Percentiles rank a stretch among this genome's conserved stretches.
Evolutionary conservation across 2,329 filamentous ascomycete genomes (phyloP).

Genomic region (Trichophyton verrucosum): DNA sequence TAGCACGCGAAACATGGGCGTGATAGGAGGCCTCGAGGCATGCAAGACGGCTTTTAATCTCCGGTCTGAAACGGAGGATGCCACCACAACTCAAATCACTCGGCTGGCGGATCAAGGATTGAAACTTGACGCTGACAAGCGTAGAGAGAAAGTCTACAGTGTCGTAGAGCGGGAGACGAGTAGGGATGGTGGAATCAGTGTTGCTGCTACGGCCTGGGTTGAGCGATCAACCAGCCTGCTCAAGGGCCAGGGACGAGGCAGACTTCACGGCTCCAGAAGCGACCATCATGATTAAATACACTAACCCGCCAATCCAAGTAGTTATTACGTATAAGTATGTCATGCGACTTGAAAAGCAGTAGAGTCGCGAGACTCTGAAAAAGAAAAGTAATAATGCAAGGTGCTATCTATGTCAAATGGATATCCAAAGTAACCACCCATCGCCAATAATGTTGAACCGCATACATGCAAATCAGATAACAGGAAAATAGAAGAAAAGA

Average conservation of each 20-base stretch:
- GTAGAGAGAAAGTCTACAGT: constrained; percentile 42
- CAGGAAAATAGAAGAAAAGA: background rate
- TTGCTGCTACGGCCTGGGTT: constrained; percentile 40
- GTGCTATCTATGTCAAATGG: background rate
- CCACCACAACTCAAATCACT: background rate
- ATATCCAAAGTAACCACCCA: constrained; percentile 2
- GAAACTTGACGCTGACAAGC: constrained; percentile 14
- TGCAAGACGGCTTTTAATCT: constrained; percentile 24
- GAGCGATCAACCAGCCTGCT: constrained; percentile 38
- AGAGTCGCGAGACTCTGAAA: background rate
- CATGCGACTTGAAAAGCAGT: too few species aligned
- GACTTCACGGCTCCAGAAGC: constrained; percentile 11
- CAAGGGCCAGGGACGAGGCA: constrained; percentile 33
- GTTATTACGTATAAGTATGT: too few species aligned
- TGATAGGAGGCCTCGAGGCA: constrained; percentile 25
- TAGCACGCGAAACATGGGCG: constrained; percentile 13
- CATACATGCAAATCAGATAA: background rate
- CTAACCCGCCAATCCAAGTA: too few species aligned
- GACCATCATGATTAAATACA: constrained; percentile 4
- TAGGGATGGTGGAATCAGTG: constrained; percentile 33
- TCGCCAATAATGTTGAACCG: background rate
- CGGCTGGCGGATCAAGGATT: background rate
- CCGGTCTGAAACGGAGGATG: background rate
- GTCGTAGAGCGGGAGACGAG: constrained; percentile 46
- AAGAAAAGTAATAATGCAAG: background rate